phyloP scores from a whole-genome alignment of 768 basidiomycete genomes.

The Lactarius evosmus region DNA sequence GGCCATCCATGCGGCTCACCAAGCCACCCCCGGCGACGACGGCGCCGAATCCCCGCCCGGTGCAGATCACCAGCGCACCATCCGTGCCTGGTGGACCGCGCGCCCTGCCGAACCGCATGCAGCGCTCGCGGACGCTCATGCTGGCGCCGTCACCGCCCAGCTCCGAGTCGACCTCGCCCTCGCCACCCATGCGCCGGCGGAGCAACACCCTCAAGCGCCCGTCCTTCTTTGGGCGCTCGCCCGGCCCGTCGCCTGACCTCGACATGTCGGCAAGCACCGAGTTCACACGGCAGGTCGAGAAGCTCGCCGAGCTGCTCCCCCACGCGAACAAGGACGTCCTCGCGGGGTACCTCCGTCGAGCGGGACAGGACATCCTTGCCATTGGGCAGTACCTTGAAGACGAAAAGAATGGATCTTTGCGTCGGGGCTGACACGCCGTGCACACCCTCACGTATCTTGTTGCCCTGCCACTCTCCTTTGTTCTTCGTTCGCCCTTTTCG shows the following conservation, averaged over 20 bases:
- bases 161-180: conserved; percentile 41
- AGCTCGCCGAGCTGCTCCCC: conserved; percentile 65
- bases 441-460: conserved; percentile 6
- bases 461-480: conserved; percentile 6
- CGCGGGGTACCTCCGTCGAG: conserved; percentile 65
- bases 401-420: conserved; percentile 68
- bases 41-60: conserved; percentile 35
- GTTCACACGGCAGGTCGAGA: conserved; percentile 67
- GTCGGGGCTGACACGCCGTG: conserved; percentile 34
- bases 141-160: conserved; percentile 36
- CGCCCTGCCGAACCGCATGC: conserved; percentile 56
- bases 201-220: conserved; percentile 31
- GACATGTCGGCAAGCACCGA: conserved; percentile 36
- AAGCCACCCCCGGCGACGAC: conserved; percentile 39
- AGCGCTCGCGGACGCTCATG: conserved; percentile 67
- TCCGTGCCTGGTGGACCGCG: conserved; percentile 73
- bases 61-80: conserved; percentile 41
- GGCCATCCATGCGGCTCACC: conserved; percentile 29
- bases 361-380: conserved; percentile 80
- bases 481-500: conserved; percentile 14
- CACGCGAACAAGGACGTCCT: conserved; percentile 66
- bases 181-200: conserved; percentile 27
- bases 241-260: conserved; percentile 11
- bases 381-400: conserved; percentile 85
- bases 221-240: conserved; percentile 34